These are phyloP conservation scores for Polytrichum commune DNA, from an alignment of 225 moss, liverwort and hornwort genomes.

Conservation along the genomic window DNA sequence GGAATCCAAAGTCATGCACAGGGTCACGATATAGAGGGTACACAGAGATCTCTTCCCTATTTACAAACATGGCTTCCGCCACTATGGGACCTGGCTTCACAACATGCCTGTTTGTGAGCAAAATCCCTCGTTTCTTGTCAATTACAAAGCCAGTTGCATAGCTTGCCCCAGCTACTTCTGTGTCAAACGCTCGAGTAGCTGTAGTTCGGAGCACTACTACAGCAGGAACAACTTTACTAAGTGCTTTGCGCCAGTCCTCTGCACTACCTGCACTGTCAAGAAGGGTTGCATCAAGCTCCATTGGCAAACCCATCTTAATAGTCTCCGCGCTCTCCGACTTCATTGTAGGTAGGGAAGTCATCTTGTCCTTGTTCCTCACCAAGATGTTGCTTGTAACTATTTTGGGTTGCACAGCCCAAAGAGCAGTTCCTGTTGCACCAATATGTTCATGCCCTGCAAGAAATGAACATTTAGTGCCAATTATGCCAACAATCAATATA, in stretches of 20 bases:
- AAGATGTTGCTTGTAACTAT: too few species aligned
- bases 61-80: slow-evolving; percentile 89
- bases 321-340: slow-evolving; percentile 33
- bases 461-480: too few species aligned
- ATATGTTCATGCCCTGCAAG: too few species aligned
- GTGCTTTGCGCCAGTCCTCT: slow-evolving; percentile 82
- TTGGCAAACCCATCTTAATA: slow-evolving; percentile 55
- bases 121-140: slow-evolving; percentile 77
- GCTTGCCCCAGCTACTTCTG: slow-evolving; percentile 71
- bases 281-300: slow-evolving; percentile 66
- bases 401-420: too few species aligned
- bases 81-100: slow-evolving; percentile 83
- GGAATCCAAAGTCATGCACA: slow-evolving; percentile 86
- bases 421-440: too few species aligned
- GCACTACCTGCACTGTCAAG: slow-evolving; percentile 45
- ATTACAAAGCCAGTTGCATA: slow-evolving; percentile 85
- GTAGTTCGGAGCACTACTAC: slow-evolving; percentile 89
- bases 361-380: slow-evolving; percentile 4
- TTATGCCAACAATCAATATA: too few species aligned
- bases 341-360: slow-evolving; percentile 39
- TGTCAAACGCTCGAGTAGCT: slow-evolving; percentile 81
- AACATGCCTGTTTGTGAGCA: slow-evolving; percentile 88
- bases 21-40: slow-evolving; percentile 84
- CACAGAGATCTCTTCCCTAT: slow-evolving; percentile 80
- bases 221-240: slow-evolving; percentile 74